Evolutionary conservation across 129 eudicot species (phyloP), one percentile per base, ranked within the genome.

Genomic region (Heracleum sosnowskyi): DNA sequence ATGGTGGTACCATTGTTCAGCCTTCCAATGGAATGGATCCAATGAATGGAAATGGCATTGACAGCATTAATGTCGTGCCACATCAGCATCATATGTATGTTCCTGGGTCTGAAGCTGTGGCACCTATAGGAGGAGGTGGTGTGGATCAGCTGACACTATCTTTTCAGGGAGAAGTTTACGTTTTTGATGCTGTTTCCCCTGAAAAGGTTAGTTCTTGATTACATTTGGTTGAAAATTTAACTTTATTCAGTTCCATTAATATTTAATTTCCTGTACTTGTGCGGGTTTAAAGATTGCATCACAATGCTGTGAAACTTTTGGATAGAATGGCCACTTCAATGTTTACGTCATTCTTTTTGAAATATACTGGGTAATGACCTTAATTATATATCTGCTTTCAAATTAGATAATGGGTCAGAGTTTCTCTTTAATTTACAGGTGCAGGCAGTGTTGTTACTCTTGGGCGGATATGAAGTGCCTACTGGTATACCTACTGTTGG

Each of bases 391-490:
- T 66, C 5, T 31, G 39, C 72, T 66, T 66, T 31, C 3, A 11
- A 15, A 33, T 31, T 66, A 66, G 39, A 22, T 40, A n/a, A 28
- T 29, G 41, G 77, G 4, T n/a, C 5, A 15, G 39, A n/a, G 35
- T 64, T 46, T 13, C 2, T 37, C 41, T 22, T 55, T 78, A 37
- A 73, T 74, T 62, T 81, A 69, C 86, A 94, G 98, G 98, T 94
- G 81, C 98, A 91, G 87, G 97, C 96, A 81, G 97, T 94, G 79
- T 87, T 94, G 69, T 80, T 94, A 81, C 85, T 94, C 11, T 90
- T 94, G 96, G 98, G 98, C 53, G 98, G 98, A 74, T 88, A 86
- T 85, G 98, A 94, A 75, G 93, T 89, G 29, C 96, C 98, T 70
- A 83, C 90, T 68, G 91, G 96, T 31, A 84, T 91, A 29, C 93